phyloP scores from a whole-genome alignment of 345 rosid genomes.

The Gossypium sturtianum region DNA sequence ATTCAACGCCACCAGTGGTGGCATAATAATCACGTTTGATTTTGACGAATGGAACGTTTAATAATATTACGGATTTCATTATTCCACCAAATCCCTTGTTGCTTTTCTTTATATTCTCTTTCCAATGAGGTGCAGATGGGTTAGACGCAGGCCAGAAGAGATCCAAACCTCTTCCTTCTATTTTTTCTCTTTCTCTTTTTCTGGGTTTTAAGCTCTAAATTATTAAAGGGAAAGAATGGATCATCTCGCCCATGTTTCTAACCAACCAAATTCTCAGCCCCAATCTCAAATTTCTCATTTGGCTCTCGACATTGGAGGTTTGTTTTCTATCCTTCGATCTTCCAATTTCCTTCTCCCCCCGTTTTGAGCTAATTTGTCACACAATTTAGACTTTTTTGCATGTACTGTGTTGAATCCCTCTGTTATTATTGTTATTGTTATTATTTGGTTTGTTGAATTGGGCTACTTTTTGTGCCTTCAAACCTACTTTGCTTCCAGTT shows the following conservation, averaged over 20 bases:
- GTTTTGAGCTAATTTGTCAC: neutral
- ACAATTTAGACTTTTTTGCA: neutral
- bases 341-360: neutral
- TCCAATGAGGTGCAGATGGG: neutral
- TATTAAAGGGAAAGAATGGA: neutral
- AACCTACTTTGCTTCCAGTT: neutral
- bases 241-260: neutral
- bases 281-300: constrained; percentile 52
- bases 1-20: neutral
- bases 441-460: neutral
- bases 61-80: neutral
- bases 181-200: neutral
- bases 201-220: neutral
- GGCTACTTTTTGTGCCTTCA: neutral
- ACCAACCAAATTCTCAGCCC: neutral
- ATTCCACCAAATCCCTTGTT: neutral
- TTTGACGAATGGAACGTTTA: neutral
- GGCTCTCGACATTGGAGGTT: constrained; percentile 92
- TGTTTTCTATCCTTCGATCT: neutral
- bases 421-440: neutral
- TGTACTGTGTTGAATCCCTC: neutral
- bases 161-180: neutral
- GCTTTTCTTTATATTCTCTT: neutral
- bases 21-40: neutral
- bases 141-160: neutral